Evolutionary conservation across 257 asterid genomes (phyloP).

Genomic region (Capsicum baccatum): DNA sequence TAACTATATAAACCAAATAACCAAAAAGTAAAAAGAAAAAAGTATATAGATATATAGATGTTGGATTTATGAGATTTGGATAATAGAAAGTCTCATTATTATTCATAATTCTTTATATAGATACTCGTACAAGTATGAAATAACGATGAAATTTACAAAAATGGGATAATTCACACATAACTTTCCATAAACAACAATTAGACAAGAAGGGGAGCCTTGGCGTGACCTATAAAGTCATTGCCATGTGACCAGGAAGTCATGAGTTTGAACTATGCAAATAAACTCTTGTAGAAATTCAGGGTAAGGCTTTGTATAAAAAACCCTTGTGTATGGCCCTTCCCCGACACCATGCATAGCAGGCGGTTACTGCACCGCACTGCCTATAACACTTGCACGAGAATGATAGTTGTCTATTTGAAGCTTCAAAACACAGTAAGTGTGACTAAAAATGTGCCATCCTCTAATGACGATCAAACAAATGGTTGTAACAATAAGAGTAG

Average conservation of each 20-base stretch:
- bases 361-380: not conserved
- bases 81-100: too few species aligned
- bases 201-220: not conserved
- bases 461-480: conserved; percentile 71
- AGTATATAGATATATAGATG: too few species aligned
- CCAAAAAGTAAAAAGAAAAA: too few species aligned
- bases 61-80: too few species aligned
- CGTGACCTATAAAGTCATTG: not conserved
- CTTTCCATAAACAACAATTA: not conserved
- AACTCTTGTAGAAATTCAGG: too few species aligned
- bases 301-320: not conserved
- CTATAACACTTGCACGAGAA: not conserved
- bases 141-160: not conserved
- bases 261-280: not conserved
- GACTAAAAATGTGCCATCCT: conserved; percentile 36
- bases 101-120: too few species aligned
- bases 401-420: not conserved
- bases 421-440: not conserved
- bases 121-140: not conserved
- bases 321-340: not conserved
- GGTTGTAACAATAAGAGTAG: conserved; percentile 77
- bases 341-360: not conserved
- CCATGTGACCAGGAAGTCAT: not conserved
- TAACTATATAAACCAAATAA: too few species aligned
- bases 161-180: not conserved